Percentiles rank a stretch among this genome's conserved stretches.
Conservation (phyloP, 2,329 filamentous ascomycete species). For the Chaetothyriales sp. region DNA sequence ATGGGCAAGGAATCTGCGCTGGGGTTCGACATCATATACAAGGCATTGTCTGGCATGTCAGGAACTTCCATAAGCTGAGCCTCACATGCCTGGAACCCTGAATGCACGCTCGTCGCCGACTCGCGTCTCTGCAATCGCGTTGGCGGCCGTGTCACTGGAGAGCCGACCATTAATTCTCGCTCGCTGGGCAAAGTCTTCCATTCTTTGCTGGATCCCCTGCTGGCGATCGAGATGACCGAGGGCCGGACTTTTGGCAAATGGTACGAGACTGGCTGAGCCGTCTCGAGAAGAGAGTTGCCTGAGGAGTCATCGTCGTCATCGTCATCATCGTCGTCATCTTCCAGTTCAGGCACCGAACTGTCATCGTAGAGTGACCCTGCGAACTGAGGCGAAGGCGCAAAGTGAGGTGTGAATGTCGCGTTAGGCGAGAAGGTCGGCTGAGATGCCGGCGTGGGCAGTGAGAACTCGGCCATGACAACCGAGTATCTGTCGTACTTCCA, state of each 20-base stretch:
- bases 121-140: constrained; percentile 7
- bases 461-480: background rate
- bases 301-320: constrained; percentile 7
- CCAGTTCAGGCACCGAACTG: background rate
- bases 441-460: background rate
- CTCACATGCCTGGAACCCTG: constrained; percentile 12
- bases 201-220: constrained; percentile 2
- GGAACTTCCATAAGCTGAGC: constrained; percentile 12
- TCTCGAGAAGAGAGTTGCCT: constrained; percentile 14
- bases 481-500: constrained; percentile 15
- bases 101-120: constrained; percentile 7
- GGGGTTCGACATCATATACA: constrained; percentile 13
- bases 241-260: constrained; percentile 12
- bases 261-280: constrained; percentile 15
- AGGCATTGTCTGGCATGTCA: constrained; percentile 12
- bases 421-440: background rate
- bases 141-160: background rate
- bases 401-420: background rate
- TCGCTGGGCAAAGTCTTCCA: background rate
- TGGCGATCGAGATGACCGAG: constrained; percentile 15
- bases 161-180: background rate
- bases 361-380: background rate
- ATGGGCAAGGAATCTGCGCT: constrained; percentile 11
- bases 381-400: background rate
- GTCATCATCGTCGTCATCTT: background rate